Conservation (phyloP, 2,329 filamentous ascomycete genomes). For the Neocatenulostroma microsporum region DNA sequence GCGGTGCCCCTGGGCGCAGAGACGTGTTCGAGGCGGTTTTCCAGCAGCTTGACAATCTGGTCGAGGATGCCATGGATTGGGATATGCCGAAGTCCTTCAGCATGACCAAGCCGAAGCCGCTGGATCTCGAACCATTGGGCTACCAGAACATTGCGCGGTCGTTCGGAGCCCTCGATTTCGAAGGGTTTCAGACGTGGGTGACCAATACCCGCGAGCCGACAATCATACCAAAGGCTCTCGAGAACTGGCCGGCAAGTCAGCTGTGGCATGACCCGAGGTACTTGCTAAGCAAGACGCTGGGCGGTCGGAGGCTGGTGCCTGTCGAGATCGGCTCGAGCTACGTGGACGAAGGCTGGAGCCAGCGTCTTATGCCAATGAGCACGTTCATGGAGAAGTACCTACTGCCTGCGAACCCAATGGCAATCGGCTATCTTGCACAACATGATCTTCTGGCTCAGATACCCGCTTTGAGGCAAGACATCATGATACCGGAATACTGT, state of each 20-base stretch:
- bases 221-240: conserved; percentile 58
- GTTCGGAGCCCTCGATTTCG: conserved; percentile 13
- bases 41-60: conserved; percentile 37
- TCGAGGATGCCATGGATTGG: conserved; percentile 3
- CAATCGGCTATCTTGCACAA: conserved; percentile 77
- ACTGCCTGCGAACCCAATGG: conserved; percentile 20
- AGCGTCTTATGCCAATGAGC: conserved; percentile 67
- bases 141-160: conserved; percentile 13
- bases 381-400: conserved; percentile 62
- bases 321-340: conserved; percentile 78
- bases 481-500: conserved; percentile 75
- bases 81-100: conserved; percentile 8
- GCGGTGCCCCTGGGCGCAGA: conserved; percentile 56
- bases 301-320: conserved; percentile 71
- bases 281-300: conserved; percentile 64
- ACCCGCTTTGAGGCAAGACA: conserved; percentile 65
- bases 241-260: conserved; percentile 70
- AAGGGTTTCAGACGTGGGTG: conserved; percentile 25
- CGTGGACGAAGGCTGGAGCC: conserved; percentile 75
- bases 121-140: conserved; percentile 9
- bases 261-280: conserved; percentile 70
- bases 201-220: conserved; percentile 44
- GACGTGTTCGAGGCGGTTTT: conserved; percentile 43
- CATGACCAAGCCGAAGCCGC: conserved; percentile 6
- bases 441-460: conserved; percentile 82